Conservation (phyloP, 176 grass and related monocot genomes). For the Saccharum officinarum region DNA sequence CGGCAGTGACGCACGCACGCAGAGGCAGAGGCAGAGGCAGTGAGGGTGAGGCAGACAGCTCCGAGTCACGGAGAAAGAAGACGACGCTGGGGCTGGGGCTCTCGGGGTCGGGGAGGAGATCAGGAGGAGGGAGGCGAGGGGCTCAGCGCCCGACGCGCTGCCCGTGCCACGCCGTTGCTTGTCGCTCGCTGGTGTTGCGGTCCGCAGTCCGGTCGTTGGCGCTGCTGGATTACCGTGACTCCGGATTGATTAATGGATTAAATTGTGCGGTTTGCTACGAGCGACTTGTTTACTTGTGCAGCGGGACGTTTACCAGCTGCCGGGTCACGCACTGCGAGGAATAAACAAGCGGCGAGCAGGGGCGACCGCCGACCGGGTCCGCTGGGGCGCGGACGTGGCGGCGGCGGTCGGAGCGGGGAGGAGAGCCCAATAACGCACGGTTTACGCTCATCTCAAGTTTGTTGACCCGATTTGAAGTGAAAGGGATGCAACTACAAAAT, state of each 20-base stretch:
- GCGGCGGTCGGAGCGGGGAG: slow-evolving; percentile 30
- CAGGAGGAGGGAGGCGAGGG: background rate
- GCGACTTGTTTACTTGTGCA: slow-evolving; percentile 26
- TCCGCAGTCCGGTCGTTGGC: background rate
- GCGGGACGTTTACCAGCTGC: background rate
- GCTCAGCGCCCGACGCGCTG: slow-evolving; percentile 33
- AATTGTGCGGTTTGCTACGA: background rate
- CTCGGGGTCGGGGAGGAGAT: background rate
- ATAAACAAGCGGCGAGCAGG: slow-evolving; percentile 21
- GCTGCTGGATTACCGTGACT: slow-evolving; percentile 1
- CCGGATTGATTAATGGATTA: background rate
- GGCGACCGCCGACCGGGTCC: slow-evolving; percentile 19
- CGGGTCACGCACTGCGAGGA: slow-evolving; percentile 36
- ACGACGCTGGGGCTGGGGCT: no score
- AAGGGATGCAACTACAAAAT: background rate
- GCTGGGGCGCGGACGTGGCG: background rate
- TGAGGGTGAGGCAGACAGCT: slow-evolving; percentile 15
- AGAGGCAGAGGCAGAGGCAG: background rate
- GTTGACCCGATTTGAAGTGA: background rate
- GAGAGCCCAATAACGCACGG: slow-evolving; percentile 7
- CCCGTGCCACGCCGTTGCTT: slow-evolving; percentile 26
- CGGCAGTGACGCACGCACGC: slow-evolving; percentile 36
- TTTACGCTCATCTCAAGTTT: background rate
- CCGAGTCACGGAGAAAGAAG: slow-evolving; percentile 34
- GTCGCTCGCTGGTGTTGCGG: background rate